These are phyloP conservation scores for Cicer pinnatifidum DNA, from an alignment of 306 rosid genomes.

Conservation along the genomic window DNA sequence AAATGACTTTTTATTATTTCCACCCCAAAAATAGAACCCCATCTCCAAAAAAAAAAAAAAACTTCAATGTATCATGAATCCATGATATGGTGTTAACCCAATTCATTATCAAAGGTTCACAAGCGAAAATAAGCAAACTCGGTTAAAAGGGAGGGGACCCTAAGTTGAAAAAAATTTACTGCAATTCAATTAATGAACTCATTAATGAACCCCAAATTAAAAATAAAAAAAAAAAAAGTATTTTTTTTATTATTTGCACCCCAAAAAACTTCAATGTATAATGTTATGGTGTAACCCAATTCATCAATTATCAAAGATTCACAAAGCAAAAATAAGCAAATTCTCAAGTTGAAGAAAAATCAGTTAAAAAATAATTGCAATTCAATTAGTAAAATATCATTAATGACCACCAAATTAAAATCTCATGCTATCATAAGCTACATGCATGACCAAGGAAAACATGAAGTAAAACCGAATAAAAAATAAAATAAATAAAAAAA, in stretches of 20 bases:
- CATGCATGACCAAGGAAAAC: conserved; percentile 27
- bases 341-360: conserved; percentile 10
- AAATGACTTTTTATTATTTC: background rate
- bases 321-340: conserved; percentile 2
- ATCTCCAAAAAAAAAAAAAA: background rate
- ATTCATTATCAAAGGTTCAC: conserved; percentile 8
- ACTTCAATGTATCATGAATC: background rate
- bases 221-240: too few relatives aligned
- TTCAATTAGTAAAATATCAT: background rate
- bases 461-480: background rate
- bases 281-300: background rate
- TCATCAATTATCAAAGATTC: background rate
- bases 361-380: background rate
- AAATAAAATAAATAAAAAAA: background rate
- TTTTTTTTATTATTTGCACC: background rate
- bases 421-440: conserved; percentile 18
- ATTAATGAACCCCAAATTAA: background rate
- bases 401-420: conserved; percentile 11
- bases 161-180: background rate
- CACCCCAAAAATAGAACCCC: background rate
- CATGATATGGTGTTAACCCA: background rate
- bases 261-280: conserved; percentile 8
- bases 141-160: background rate
- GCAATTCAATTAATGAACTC: background rate
- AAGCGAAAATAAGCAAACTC: background rate